Evolutionary conservation across 306 rosid species (phyloP).

Genomic region (Mimosa bimucronata): DNA sequence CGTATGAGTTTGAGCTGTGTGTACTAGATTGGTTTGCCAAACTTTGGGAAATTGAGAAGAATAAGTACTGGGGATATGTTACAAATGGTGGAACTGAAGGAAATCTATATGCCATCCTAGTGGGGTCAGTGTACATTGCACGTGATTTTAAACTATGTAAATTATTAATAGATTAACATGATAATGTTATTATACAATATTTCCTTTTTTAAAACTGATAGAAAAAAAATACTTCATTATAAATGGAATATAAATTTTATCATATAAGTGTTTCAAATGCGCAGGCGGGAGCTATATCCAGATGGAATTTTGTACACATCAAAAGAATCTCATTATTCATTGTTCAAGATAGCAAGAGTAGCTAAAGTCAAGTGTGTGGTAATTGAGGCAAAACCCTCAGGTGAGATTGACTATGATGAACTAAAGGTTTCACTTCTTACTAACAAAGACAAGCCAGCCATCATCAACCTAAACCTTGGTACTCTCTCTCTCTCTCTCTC

Average conservation of each 20-base stretch:
- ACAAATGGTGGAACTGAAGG: slow-evolving; percentile 50
- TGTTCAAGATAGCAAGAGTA: not conserved
- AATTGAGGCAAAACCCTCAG: not conserved
- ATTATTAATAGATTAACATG: too few species aligned
- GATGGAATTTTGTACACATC: not conserved
- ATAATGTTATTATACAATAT: too few species aligned
- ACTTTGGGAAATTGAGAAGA: slow-evolving; percentile 61
- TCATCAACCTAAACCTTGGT: not conserved
- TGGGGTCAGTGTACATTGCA: not conserved
- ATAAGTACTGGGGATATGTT: slow-evolving; percentile 62
- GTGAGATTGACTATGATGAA: not conserved
- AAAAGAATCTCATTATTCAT: not conserved
- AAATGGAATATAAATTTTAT: too few species aligned
- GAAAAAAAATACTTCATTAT: too few species aligned
- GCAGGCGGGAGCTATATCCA: not conserved
- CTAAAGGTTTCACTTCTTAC: not conserved
- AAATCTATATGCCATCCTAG: slow-evolving; percentile 28
- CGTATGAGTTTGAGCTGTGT: slow-evolving; percentile 32
- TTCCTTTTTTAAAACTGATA: too few species aligned
- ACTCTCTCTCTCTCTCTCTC: too few species aligned
- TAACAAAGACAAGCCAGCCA: not conserved
- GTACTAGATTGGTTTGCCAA: slow-evolving; percentile 73
- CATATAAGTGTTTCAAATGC: not conserved
- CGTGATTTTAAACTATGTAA: not conserved
- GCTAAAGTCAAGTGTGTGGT: not conserved